These are phyloP conservation scores for Vicia villosa DNA, from an alignment of 306 rosid species.

Conservation along the genomic window DNA sequence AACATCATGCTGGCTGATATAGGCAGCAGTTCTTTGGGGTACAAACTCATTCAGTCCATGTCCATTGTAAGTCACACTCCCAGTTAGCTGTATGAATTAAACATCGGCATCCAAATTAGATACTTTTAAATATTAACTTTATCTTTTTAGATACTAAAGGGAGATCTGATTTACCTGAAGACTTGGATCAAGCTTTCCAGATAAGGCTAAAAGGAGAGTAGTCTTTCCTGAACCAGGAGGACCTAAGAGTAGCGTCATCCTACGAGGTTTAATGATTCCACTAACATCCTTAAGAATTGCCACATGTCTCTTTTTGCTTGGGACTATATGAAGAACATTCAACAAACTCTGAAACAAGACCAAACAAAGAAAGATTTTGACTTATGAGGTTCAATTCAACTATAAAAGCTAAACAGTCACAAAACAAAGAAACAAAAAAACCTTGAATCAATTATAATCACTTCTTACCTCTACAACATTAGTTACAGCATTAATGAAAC, in stretches of 20 bases:
- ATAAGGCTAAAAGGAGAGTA: constrained; percentile 69
- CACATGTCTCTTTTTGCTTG: constrained; percentile 50
- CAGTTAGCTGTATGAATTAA: constrained; percentile 36
- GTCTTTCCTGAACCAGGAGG: constrained; percentile 97
- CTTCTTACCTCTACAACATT: constrained; percentile 48
- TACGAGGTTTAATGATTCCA: constrained; percentile 73
- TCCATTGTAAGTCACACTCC: constrained; percentile 56
- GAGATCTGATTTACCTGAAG: constrained; percentile 47
- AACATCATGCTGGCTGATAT: constrained; percentile 81
- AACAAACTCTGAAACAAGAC: constrained; percentile 34
- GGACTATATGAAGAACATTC: constrained; percentile 41
- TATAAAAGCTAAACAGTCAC: background rate
- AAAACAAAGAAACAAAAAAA: background rate
- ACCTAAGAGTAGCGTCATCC: constrained; percentile 92
- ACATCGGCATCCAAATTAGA: background rate
- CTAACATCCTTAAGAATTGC: constrained; percentile 66
- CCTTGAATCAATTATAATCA: background rate
- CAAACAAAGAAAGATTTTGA: background rate
- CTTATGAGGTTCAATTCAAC: background rate
- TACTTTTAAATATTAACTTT: background rate
- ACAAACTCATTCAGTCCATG: constrained; percentile 56
- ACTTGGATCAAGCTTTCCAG: constrained; percentile 71
- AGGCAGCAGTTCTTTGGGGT: constrained; percentile 88
- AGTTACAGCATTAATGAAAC: constrained; percentile 51
- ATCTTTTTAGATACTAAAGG: background rate